Conservation (phyloP, 305 asterid species). For the Lippia alba region DNA sequence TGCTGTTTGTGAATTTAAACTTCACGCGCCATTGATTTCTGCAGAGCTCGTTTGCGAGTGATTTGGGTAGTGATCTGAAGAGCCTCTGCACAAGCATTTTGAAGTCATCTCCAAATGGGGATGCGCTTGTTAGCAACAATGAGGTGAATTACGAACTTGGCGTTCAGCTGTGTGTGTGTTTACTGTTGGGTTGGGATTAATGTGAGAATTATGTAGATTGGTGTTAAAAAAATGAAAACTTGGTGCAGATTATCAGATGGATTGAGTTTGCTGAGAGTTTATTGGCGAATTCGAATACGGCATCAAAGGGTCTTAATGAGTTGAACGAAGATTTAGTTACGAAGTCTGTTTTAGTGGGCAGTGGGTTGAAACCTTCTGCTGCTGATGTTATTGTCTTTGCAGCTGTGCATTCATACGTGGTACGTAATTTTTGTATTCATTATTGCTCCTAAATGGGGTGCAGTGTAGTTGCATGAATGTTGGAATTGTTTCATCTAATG, state of each 20-base stretch:
- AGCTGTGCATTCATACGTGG: constrained; percentile 70
- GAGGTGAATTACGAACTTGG: constrained; percentile 51
- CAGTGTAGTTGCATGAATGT: not conserved
- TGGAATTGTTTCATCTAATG: not conserved
- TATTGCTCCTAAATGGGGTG: not conserved
- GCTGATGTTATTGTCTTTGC: constrained; percentile 78
- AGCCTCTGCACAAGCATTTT: constrained; percentile 55
- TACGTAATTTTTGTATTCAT: constrained; percentile 33
- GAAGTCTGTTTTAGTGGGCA: constrained; percentile 67
- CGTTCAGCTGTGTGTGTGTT: not conserved
- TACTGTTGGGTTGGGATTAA: not conserved
- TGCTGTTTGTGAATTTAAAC: not conserved
- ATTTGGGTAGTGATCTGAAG: constrained; percentile 53
- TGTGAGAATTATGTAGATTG: not conserved
- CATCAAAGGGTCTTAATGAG: constrained; percentile 49
- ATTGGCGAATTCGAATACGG: constrained; percentile 41
- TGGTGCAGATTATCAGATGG: constrained; percentile 76
- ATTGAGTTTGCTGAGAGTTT: constrained; percentile 56
- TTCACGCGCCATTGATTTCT: constrained; percentile 9
- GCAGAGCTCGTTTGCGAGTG: constrained; percentile 53
- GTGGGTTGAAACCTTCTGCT: constrained; percentile 60
- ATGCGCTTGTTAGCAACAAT: constrained; percentile 35
- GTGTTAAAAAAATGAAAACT: constrained; percentile 11
- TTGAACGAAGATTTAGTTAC: constrained; percentile 72
- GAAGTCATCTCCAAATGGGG: constrained; percentile 51